These are phyloP conservation scores for Glebionis coronaria DNA, from an alignment of 129 eudicot species.

Conservation along the genomic window DNA sequence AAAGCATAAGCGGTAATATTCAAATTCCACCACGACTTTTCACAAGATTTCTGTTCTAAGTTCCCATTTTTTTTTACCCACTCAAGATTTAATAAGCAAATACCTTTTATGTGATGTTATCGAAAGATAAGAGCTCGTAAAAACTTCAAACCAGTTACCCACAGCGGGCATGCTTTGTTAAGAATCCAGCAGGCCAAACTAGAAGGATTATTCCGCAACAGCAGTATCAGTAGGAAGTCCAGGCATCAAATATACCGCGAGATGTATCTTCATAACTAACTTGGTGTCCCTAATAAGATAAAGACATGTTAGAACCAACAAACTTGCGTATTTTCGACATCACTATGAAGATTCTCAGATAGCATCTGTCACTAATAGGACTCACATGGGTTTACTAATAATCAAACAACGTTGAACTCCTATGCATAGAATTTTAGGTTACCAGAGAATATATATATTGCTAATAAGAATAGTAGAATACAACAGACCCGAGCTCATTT, in stretches of 20 bases:
- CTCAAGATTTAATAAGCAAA: not conserved
- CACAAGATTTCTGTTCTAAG: not conserved
- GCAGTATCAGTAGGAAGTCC: slow-evolving; percentile 21
- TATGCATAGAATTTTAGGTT: too few species aligned
- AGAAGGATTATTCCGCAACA: slow-evolving; percentile 22
- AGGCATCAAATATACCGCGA: slow-evolving; percentile 16
- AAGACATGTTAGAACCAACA: not conserved
- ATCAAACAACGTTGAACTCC: too few species aligned
- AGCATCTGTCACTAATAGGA: too few species aligned
- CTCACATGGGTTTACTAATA: too few species aligned
- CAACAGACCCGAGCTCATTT: too few species aligned
- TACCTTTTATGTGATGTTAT: slow-evolving; percentile 12
- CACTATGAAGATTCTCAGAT: too few species aligned
- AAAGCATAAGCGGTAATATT: slow-evolving; percentile 9
- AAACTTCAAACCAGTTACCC: slow-evolving; percentile 15
- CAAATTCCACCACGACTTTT: slow-evolving; percentile 16
- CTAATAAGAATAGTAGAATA: too few species aligned
- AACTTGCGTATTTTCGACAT: not conserved
- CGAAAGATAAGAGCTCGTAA: slow-evolving; percentile 21
- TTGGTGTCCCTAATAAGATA: not conserved
- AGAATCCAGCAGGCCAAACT: slow-evolving; percentile 29
- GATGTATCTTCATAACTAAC: slow-evolving; percentile 22
- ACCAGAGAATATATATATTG: too few species aligned
- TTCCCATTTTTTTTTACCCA: slow-evolving; percentile 6
- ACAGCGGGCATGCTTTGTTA: slow-evolving; percentile 5